Conservation (phyloP, 345 rosid genomes). For the Eucalyptus marginata region DNA sequence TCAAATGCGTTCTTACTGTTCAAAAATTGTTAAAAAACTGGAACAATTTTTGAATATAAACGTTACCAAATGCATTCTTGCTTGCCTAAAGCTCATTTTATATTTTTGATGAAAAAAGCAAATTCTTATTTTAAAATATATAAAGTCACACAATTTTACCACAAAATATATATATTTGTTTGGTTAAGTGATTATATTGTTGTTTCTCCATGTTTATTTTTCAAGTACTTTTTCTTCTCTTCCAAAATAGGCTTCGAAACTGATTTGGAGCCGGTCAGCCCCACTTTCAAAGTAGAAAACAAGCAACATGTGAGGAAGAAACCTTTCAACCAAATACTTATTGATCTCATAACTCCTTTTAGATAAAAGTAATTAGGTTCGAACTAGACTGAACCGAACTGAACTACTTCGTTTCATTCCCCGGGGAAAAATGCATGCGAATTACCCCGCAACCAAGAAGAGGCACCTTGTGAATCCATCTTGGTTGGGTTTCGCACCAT, state of each 20-base stretch:
- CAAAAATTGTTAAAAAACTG: no score
- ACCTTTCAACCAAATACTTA: neutral
- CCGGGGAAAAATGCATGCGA: neutral
- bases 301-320: neutral
- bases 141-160: neutral
- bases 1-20: no score
- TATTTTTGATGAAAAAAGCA: no score
- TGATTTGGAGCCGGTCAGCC: neutral
- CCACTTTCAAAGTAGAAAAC: neutral
- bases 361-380: no score
- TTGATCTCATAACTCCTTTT: neutral
- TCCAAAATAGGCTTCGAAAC: neutral
- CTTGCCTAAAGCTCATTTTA: accelerated
- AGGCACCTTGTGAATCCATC: neutral
- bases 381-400: neutral
- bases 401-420: neutral
- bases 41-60: no score
- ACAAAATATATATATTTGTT: neutral
- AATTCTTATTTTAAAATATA: no score
- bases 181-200: neutral
- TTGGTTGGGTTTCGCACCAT: neutral
- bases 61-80: no score
- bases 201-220: neutral
- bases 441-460: neutral
- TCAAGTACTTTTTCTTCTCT: no score